A percentile compares a stretch with the other conserved stretches of the same genome.
These are phyloP conservation scores for Monosporozyma servazzii DNA, from an alignment of 805 yeast genomes.

Conservation along the genomic window DNA sequence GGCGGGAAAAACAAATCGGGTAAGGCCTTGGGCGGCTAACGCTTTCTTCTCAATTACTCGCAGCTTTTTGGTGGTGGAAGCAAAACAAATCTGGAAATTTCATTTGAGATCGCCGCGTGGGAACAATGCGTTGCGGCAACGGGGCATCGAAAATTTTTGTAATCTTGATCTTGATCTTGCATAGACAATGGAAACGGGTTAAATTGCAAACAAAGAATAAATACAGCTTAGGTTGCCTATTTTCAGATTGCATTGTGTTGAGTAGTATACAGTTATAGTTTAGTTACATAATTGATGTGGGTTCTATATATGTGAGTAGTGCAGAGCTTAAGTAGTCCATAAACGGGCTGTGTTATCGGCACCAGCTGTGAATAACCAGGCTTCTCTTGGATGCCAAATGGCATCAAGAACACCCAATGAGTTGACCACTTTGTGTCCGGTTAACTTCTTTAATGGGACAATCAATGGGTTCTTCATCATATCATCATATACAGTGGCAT, in stretches of 20 bases:
- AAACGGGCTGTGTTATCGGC: conserved; percentile 93
- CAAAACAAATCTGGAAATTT: neutral
- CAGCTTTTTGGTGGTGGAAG: no score
- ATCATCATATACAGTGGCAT: conserved; percentile 84
- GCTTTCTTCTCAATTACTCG: neutral
- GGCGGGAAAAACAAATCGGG: no score
- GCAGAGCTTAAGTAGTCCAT: conserved; percentile 68
- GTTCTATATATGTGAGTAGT: neutral
- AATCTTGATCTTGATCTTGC: neutral
- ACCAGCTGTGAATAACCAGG: conserved; percentile 96
- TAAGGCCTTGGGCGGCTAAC: neutral
- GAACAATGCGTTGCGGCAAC: neutral
- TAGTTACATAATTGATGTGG: neutral
- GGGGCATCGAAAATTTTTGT: neutral
- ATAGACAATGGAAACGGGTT: neutral
- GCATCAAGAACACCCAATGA: conserved; percentile 81
- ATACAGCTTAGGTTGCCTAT: no score
- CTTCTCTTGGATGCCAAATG: conserved; percentile 96
- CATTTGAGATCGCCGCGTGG: neutral
- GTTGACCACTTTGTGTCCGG: conserved; percentile 75
- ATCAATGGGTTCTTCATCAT: conserved; percentile 89
- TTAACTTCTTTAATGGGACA: conserved; percentile 89
- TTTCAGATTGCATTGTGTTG: neutral
- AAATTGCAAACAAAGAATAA: no score
- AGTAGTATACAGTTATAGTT: neutral